Evolutionary conservation across 2,329 filamentous ascomycete genomes (phyloP), one percentile per base, ranked within the genome.

Genomic region (Microdochium trichocladiopsis): DNA sequence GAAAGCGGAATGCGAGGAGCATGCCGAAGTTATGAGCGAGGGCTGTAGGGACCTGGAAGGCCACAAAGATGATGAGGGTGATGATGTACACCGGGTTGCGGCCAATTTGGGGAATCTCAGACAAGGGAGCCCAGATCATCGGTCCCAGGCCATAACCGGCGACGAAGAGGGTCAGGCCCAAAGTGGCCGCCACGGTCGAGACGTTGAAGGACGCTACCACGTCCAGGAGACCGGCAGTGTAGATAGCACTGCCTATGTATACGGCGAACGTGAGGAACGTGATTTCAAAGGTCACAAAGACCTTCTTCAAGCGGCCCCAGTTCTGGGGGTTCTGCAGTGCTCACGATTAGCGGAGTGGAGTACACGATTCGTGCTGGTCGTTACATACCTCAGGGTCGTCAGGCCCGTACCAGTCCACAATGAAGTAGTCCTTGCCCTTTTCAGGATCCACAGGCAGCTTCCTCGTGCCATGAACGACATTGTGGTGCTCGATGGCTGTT

Each of bases 1-100:
- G 57, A 59, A 78, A 79, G 1, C 78, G 72, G 6, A 77, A 65
- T 0, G 78, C 76, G 21, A 82, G 66, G 6, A 85, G 67, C 1
- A 76, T 74, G 1, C 72, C 66, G 47, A 83, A 78, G 62, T 79
- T 79, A 28, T 75, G 64, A 1, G 77, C 77, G 0, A 83, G 61
- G 0, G 78, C 76, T 0, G 77, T 74, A 0, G 79, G 77, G 0
- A 84, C 67, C 11, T 72, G 72, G 1, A 85, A 64, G 10, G 83
- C 69, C 24, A 82, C 73, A 57, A 84, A 85, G 24, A 83, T 67
- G n/a, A 70, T 69, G 52, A 84, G 76, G 0, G 80, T 78, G 52
- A 78, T 60, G 25, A 84, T 74, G 58, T 84, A 85, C 0, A 78
- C 73, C 1, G 74, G 72, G 52, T 80, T 84, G 1, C 82, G 72